Base-by-base conservation (phyloP, 441 rosid species). In the Arabidopsis lyrata region DNA sequence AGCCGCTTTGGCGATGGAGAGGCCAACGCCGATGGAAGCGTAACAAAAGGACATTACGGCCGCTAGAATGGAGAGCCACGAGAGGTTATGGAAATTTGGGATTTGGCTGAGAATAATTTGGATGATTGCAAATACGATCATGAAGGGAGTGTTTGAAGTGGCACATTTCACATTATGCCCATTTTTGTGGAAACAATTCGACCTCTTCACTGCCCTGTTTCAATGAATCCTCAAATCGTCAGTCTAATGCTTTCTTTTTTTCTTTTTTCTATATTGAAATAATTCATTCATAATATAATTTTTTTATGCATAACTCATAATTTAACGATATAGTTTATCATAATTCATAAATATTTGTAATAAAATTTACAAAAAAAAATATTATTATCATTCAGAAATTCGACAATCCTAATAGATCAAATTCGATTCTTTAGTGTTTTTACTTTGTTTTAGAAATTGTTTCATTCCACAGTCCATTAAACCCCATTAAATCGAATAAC, bases 41-140 rank as follows among this genome's bases (percentile, higher is more conserved):
- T 93, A 93, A 60, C 93, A 81, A 29, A 93, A 89, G 16, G 97
- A 93, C 98, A 93, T 93, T 36, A 91, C 49, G 9, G 97, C 94
- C 0, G 97, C 97, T 15, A 93, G 58, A 39, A 88, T 78, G 8
- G 98, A 93, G 68, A 93, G 97, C 92, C 96, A 89, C n/a, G 96
- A 89, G 47, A 93, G 97, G 78, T 91, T 81, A 85, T 90, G 93
- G 56, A 93, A 93, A 78, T 89, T 86, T 3, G 90, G 93, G 66
- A 91, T 91, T 74, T 93, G 96, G 87, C 92, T 86, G 3, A 93
- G 88, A 35, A 91, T 10, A 16, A 91, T 79, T 77, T 93, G 94
- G 68, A 89, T 81, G 78, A 81, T 78, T 22, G 87, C 93, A 63
- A 91, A 93, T 42, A 87, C 68, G 15, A 83, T 76, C 98, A 93